Evolutionary conservation across 164 flowering plant species (phyloP).

Genomic region (Liquidambar formosana): DNA sequence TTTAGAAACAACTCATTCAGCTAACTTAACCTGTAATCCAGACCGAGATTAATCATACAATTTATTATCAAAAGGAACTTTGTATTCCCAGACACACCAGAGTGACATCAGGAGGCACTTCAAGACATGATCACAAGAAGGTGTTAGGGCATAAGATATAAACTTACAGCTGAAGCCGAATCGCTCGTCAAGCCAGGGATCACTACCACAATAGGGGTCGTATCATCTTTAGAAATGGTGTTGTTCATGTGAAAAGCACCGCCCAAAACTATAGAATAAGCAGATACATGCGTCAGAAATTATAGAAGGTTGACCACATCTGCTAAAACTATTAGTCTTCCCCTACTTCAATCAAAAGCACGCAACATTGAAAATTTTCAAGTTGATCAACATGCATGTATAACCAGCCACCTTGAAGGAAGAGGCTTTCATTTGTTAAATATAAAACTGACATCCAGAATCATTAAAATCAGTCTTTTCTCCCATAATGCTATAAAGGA

Average conservation of each 20-base stretch:
- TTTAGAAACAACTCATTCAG: not conserved
- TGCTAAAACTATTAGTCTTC: not conserved
- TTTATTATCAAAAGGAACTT: not conserved
- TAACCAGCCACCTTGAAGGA: not conserved
- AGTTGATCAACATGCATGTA: not conserved
- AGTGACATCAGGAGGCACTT: not conserved
- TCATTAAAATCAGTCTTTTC: too few species aligned
- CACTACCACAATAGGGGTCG: constrained; percentile 79
- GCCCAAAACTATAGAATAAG: constrained; percentile 36
- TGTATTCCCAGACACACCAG: not conserved
- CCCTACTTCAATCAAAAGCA: not conserved
- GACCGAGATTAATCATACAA: not conserved
- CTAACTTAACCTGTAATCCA: not conserved
- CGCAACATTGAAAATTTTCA: not conserved
- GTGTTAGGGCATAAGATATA: not conserved
- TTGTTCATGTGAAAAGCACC: constrained; percentile 23
- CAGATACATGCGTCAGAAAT: not conserved
- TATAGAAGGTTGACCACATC: not conserved
- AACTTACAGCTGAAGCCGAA: constrained; percentile 76
- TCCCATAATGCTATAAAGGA: too few species aligned
- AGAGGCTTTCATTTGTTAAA: not conserved
- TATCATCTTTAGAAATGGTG: constrained; percentile 46
- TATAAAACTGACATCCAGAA: not conserved
- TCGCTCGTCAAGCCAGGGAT: constrained; percentile 94
- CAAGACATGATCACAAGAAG: not conserved